Evolutionary conservation across 495 filamentous ascomycete genomes (phyloP), one percentile per base, ranked within the genome.

Genomic region (Amniculicola lignicola): DNA sequence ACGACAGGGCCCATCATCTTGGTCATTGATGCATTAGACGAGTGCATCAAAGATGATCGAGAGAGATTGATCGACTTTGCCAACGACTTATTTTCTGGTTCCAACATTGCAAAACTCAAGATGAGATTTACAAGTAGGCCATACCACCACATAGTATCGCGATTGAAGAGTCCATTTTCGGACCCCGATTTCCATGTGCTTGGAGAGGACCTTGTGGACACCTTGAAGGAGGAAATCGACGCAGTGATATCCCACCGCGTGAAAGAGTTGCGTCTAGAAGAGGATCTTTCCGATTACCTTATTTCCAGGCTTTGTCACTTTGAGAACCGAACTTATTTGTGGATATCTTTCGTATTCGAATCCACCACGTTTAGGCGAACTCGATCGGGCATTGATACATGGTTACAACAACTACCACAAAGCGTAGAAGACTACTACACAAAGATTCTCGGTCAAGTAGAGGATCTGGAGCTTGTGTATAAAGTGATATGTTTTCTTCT

Each of bases 41-140:
- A 59, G 48, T 59, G 55, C 35, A 19, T 27, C 18, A 42, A 46
- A 42, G 39, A 24, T 41, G 37, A 36, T 4, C 6, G 45, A 12
- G 42, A 21, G 28, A 16, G 27, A 1, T 12, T 23, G 16, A 29
- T 55, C 10, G 18, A 24, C n/a, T 33, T 4, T 24, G 31, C 47
- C 19, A 31, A 55, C 18, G 14, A 22, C n/a, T 21, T 46, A 25
- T 16, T 42, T 11, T 9, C 7, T 5, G 14, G 23, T 5, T 14
- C 28, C 24, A 2, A 33, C n/a, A 6, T 10, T 23, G 28, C 1
- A 16, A 14, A 11, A 11, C 12, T 11, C 0, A 35, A 51, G 40
- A 19, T 58, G 4, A 58, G 51, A 14, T 42, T 58, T 7, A 58
- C 54, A 18, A 51, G 54, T 27, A 46, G 54, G 9, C 54, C 54